phyloP scores from a whole-genome alignment of 2,329 filamentous ascomycete species.

The Biscogniauxia mediterranea region DNA sequence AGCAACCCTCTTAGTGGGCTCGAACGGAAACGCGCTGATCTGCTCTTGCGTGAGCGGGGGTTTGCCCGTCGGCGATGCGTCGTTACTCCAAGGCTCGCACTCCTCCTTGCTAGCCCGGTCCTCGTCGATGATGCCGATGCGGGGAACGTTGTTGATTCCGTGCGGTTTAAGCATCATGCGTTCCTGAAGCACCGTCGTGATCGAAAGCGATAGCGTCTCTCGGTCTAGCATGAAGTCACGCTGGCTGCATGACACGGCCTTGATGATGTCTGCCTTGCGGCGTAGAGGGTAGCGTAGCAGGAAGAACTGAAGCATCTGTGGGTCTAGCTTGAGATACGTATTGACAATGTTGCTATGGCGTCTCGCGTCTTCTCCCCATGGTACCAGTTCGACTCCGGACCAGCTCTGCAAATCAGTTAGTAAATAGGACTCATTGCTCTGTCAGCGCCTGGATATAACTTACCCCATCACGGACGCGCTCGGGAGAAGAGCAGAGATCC shows the following conservation, averaged over 20 bases:
- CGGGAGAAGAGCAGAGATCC: slow-evolving; percentile 32
- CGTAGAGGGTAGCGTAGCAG: slow-evolving; percentile 47
- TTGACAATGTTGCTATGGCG: slow-evolving; percentile 33
- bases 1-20: slow-evolving; percentile 15
- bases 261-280: slow-evolving; percentile 44
- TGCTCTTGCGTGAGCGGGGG: slow-evolving; percentile 20
- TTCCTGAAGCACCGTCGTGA: slow-evolving; percentile 30
- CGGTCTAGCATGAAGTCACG: slow-evolving; percentile 42
- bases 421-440: background rate
- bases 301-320: slow-evolving; percentile 48
- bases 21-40: slow-evolving; percentile 17
- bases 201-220: slow-evolving; percentile 28
- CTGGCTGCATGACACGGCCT: slow-evolving; percentile 39
- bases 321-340: slow-evolving; percentile 48
- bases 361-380: slow-evolving; percentile 28
- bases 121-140: slow-evolving; percentile 29
- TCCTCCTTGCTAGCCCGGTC: slow-evolving; percentile 19
- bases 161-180: slow-evolving; percentile 19
- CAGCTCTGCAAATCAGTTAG: slow-evolving; percentile 16
- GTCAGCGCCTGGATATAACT: slow-evolving; percentile 4
- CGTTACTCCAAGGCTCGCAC: slow-evolving; percentile 17
- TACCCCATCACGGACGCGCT: slow-evolving; percentile 22
- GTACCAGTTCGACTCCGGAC: slow-evolving; percentile 23
- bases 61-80: slow-evolving; percentile 25
- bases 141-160: slow-evolving; percentile 15